Conservation (phyloP, 257 asterid genomes). For the Gentiana macrophylla region DNA sequence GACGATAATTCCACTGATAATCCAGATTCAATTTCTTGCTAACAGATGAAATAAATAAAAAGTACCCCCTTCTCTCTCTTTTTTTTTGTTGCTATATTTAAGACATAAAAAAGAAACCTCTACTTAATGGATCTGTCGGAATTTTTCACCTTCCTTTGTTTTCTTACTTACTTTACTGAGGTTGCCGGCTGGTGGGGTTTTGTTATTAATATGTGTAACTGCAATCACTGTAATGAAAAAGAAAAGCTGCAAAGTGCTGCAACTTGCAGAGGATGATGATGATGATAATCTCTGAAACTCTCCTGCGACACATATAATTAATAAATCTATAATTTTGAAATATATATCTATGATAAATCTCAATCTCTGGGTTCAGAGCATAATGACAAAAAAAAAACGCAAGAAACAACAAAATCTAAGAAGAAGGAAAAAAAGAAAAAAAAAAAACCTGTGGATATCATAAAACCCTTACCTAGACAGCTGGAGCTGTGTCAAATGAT, state of each 20-base stretch:
- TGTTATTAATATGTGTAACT: constrained; percentile 1
- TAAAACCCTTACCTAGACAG: constrained; percentile 1
- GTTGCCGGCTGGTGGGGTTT: neutral
- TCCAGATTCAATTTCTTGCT: constrained; percentile 15
- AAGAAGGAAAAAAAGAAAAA: neutral
- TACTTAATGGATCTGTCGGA: too few species aligned
- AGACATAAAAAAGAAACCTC: too few species aligned
- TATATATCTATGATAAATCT: constrained; percentile 15
- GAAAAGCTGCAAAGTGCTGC: constrained; percentile 9
- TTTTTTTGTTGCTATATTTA: neutral
- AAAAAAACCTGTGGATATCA: neutral
- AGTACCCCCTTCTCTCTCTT: neutral
- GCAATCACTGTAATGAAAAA: constrained; percentile 2
- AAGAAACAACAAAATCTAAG: too few species aligned
- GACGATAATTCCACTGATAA: constrained; percentile 15
- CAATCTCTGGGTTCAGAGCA: constrained; percentile 20
- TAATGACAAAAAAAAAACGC: constrained; percentile 12
- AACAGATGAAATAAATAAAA: neutral
- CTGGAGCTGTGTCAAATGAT: neutral
- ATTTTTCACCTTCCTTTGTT: neutral
- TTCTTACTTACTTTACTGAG: constrained; percentile 11
- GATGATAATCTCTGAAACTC: constrained; percentile 36
- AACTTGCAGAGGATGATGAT: constrained; percentile 6
- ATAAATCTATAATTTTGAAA: constrained; percentile 15
- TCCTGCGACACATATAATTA: constrained; percentile 1